Base-by-base conservation (phyloP, 192 early-diverging fungal genomes). In the Phycomyces nitens region DNA sequence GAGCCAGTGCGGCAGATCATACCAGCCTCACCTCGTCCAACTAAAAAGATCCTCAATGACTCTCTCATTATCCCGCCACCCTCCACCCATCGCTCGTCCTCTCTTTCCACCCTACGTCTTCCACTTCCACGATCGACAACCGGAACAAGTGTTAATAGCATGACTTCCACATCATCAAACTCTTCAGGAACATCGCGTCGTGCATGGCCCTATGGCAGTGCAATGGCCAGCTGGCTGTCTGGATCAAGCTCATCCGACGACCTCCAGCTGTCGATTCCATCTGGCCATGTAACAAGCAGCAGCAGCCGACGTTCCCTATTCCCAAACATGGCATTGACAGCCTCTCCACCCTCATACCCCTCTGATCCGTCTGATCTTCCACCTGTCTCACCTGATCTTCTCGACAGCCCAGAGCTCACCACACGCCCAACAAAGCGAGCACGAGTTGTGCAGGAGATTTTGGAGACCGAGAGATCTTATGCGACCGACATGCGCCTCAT, bases 401-500 rank as follows among this genome's bases (percentile, higher is more conserved):
- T 34, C 29, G 29, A 34, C 29, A 7, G 29, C 29, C 29, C 29
- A 34, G 29, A 34, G 29, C 29, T 34, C 11, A 47, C 44, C 44
- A 11, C 44, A 14, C 44, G 3, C 44, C 44, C 12, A 47, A 14
- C 44, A 47, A 63, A 63, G 16, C 50, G 62, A 38, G 22, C 34
- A 40, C 62, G 52, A 40, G 87, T 92, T 26, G 71, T 91, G 10
- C 77, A 80, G 44, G 93, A 94, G 60, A 66, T 94, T 52, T 72
- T 91, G 0, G 80, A 84, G 49, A 92, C 93, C 3, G 93, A 94
- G 58, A 72, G 76, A 23, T 70, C 77, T 6, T 94, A 84, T 53
- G 73, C 88, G 24, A 80, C 79, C 9, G 93, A 94, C 60, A 82
- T 94, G 82, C 66, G 80, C 14, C 73, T 91, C n/a, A 55, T 94